These are phyloP conservation scores for Telfairia occidentalis DNA, from an alignment of 331 rosid species.

Conservation along the genomic window DNA sequence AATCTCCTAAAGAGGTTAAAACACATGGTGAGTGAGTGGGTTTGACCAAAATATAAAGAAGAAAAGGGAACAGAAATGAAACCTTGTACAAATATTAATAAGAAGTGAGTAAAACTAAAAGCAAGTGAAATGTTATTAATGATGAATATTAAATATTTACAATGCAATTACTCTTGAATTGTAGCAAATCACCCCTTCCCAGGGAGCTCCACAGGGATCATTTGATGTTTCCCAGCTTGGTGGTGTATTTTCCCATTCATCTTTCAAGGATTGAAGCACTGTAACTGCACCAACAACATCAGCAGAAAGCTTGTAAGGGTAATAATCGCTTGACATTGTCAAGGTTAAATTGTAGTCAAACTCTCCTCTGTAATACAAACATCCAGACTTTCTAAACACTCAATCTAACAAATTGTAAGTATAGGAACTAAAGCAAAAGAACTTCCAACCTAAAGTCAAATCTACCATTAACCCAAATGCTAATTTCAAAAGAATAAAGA, in stretches of 20 bases:
- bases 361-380: background rate
- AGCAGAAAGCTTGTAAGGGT: background rate
- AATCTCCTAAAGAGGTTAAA: slow-evolving; percentile 35
- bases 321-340: background rate
- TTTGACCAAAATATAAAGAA: background rate
- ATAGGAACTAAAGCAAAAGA: background rate
- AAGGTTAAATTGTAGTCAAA: background rate
- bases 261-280: slow-evolving; percentile 45
- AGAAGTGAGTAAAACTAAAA: background rate
- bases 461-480: background rate
- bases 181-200: slow-evolving; percentile 86
- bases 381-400: background rate
- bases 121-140: background rate
- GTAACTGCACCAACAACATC: slow-evolving; percentile 31
- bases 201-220: slow-evolving; percentile 63
- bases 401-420: background rate
- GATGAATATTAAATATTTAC: slow-evolving; percentile 31
- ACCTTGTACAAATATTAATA: background rate
- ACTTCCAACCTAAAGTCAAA: background rate
- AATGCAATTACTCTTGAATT: slow-evolving; percentile 56
- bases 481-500: background rate
- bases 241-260: slow-evolving; percentile 51
- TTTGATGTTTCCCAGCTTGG: slow-evolving; percentile 58
- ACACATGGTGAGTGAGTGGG: background rate
- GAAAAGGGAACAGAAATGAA: background rate